Evolutionary conservation across 495 filamentous ascomycete genomes (phyloP).

Genomic region (Annulohypoxylon bovei): DNA sequence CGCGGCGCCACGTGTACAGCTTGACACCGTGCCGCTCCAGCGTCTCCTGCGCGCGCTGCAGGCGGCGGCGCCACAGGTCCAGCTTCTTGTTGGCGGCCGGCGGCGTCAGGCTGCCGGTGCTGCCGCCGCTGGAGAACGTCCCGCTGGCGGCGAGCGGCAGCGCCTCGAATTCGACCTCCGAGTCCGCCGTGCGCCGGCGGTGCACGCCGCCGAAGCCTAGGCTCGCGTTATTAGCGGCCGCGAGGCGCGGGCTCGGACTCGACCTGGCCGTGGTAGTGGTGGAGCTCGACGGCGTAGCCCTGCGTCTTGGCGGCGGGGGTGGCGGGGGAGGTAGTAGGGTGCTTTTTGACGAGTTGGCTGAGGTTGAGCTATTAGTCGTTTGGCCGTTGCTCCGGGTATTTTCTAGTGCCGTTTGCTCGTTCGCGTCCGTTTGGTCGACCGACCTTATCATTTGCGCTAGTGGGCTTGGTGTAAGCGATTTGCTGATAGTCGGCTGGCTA

Average conservation of each 20-base stretch:
- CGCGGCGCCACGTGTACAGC: conserved; percentile 85
- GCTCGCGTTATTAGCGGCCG: background rate
- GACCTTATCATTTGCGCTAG: conserved; percentile 48
- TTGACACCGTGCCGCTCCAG: conserved; percentile 75
- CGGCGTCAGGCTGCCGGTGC: conserved; percentile 20
- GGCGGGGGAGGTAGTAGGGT: conserved; percentile 40
- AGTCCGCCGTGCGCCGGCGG: conserved; percentile 42
- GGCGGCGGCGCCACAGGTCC: conserved; percentile 82
- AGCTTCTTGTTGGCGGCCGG: conserved; percentile 74
- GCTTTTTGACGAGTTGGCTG: conserved; percentile 5
- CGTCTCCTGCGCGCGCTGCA: conserved; percentile 76
- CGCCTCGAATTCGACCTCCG: conserved; percentile 46
- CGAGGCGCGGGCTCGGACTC: conserved; percentile 31
- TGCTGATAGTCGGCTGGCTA: background rate
- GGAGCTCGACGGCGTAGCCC: conserved; percentile 48
- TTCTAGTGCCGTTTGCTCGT: conserved; percentile 43
- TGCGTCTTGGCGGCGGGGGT: conserved; percentile 57
- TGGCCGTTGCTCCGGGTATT: conserved; percentile 10
- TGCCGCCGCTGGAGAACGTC: conserved; percentile 25
- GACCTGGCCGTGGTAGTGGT: conserved; percentile 14
- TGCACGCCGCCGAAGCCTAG: background rate
- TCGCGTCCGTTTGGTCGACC: conserved; percentile 39
- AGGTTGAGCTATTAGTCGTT: background rate
- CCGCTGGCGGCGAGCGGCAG: conserved; percentile 25
- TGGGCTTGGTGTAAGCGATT: conserved; percentile 37